Evolutionary conservation across 2,329 filamentous ascomycete species (phyloP).

Genomic region (Sporothrix phasma): DNA sequence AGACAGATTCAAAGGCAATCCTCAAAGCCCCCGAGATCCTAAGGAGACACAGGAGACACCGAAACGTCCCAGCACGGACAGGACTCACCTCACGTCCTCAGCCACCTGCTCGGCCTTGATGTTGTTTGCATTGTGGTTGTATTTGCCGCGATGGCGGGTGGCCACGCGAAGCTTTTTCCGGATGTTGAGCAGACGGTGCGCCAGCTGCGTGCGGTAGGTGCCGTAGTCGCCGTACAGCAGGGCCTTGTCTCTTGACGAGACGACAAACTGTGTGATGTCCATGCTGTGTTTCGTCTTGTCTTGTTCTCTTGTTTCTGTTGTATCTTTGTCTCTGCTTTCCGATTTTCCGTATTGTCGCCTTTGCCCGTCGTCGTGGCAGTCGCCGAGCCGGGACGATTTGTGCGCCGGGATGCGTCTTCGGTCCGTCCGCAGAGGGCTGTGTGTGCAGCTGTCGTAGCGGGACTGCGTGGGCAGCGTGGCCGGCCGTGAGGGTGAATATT

Average conservation of each 20-base stretch:
- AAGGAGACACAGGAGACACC: too few relatives aligned
- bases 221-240: constrained; percentile 83
- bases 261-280: constrained; percentile 76
- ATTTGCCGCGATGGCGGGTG: constrained; percentile 81
- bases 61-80: not conserved
- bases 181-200: constrained; percentile 70
- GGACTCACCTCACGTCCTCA: constrained; percentile 63
- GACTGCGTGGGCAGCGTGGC: not conserved
- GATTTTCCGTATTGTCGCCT: not conserved
- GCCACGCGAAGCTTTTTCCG: constrained; percentile 78
- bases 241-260: constrained; percentile 69
- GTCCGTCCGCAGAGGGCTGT: not conserved
- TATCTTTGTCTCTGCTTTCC: not conserved
- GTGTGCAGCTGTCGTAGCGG: not conserved
- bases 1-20: too few relatives aligned
- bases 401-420: not conserved
- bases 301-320: not conserved
- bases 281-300: constrained; percentile 32
- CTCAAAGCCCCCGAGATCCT: too few relatives aligned
- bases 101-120: constrained; percentile 68
- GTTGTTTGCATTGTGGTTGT: constrained; percentile 51
- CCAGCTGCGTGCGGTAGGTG: constrained; percentile 70
- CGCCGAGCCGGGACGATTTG: not conserved
- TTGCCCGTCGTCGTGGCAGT: not conserved
- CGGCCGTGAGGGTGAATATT: not conserved